Evolutionary conservation across 352 stramenopile genomes (phyloP).

Genomic region (Saprolegnia parasitica): DNA sequence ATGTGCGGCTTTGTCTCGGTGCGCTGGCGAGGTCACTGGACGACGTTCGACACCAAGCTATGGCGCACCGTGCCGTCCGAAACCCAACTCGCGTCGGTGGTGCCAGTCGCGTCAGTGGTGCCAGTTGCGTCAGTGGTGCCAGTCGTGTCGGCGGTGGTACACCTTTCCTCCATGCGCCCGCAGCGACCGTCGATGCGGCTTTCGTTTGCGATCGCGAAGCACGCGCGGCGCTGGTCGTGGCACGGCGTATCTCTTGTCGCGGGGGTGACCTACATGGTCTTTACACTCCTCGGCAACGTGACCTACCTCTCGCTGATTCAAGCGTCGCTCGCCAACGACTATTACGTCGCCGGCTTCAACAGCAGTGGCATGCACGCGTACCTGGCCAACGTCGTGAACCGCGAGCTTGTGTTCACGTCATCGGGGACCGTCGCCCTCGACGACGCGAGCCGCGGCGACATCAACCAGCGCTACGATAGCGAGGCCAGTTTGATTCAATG

Average conservation of each 20-base stretch:
- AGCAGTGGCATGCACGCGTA: constrained; percentile 12
- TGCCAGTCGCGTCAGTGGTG: not conserved
- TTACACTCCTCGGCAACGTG: not conserved
- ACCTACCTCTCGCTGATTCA: not conserved
- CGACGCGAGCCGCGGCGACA: not conserved
- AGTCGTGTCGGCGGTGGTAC: not conserved
- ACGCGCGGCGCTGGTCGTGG: too few relatives aligned
- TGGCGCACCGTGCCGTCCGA: not conserved
- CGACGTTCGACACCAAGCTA: not conserved
- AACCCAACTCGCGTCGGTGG: not conserved
- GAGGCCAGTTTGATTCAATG: not conserved
- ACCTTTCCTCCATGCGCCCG: not conserved
- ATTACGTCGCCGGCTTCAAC: constrained; percentile 17
- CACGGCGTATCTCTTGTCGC: not conserved
- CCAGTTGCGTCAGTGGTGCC: not conserved
- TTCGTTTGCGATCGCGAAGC: too few relatives aligned
- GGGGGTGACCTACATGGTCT: not conserved
- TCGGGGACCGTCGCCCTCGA: not conserved
- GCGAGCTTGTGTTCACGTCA: not conserved
- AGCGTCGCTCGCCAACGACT: not conserved
- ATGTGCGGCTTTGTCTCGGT: constrained; percentile 6
- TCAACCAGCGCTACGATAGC: not conserved
- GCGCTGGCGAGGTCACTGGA: not conserved
- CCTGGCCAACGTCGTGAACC: not conserved
- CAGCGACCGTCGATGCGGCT: too few relatives aligned